A percentile compares a stretch with the other conserved stretches of the same genome.
Evolutionary conservation across 2,329 filamentous ascomycete genomes (phyloP).

Genomic region (Fusarium sp.): DNA sequence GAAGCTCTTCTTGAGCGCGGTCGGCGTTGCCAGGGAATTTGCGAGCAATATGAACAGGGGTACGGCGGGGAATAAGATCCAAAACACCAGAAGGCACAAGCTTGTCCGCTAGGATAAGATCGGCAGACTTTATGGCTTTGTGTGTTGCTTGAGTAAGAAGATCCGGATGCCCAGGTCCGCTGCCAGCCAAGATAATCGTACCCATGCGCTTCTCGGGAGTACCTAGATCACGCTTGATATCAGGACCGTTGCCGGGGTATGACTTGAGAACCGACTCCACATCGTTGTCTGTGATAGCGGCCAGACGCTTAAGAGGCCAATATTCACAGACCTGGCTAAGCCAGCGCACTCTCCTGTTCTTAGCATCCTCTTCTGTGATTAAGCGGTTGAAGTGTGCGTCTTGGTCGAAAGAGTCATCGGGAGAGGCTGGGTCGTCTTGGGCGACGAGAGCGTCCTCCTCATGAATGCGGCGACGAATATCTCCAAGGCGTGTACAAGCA

Average conservation of each 20-base stretch:
- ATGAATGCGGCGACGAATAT: constrained; percentile 76
- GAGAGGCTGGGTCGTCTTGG: constrained; percentile 67
- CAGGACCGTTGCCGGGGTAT: constrained; percentile 64
- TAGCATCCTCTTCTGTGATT: constrained; percentile 79
- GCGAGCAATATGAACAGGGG: constrained; percentile 89
- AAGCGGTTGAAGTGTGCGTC: constrained; percentile 86
- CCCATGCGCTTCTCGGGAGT: constrained; percentile 61
- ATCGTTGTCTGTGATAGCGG: constrained; percentile 82
- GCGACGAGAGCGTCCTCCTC: constrained; percentile 72
- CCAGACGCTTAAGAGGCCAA: constrained; percentile 89
- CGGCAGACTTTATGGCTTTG: constrained; percentile 79
- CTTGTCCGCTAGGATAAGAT: constrained; percentile 88
- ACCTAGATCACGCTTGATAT: constrained; percentile 41
- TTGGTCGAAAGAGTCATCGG: constrained; percentile 78
- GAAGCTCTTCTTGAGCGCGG: constrained; percentile 89
- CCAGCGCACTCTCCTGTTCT: constrained; percentile 90
- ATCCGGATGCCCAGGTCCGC: constrained; percentile 92
- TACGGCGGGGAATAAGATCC: constrained; percentile 89
- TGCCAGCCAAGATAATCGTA: constrained; percentile 88
- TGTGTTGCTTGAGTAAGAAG: constrained; percentile 87
- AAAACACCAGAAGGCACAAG: constrained; percentile 87
- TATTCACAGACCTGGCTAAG: constrained; percentile 97
- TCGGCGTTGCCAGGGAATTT: constrained; percentile 99
- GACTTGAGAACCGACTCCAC: constrained; percentile 81
- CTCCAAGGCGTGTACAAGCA: constrained; percentile 83